phyloP scores from a whole-genome alignment of 257 asterid genomes.

The Echites panduratus region DNA sequence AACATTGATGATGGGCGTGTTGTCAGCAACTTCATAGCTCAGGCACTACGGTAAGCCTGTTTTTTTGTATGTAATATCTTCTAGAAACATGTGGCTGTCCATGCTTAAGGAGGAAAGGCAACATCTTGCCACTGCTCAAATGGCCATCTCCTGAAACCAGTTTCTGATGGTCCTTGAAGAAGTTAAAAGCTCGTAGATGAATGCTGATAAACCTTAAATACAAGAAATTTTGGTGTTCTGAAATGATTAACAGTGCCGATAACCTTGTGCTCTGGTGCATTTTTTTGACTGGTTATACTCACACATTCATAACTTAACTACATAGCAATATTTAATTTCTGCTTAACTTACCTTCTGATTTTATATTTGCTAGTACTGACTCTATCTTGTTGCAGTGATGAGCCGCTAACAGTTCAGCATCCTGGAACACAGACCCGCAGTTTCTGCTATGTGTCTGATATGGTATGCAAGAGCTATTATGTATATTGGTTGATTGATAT shows the following conservation, averaged over 20 bases:
- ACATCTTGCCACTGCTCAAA: not conserved
- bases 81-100: not conserved
- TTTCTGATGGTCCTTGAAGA: not conserved
- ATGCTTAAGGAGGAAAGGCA: not conserved
- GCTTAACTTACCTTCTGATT: not conserved
- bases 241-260: not conserved
- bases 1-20: constrained; percentile 95
- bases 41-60: constrained; percentile 67
- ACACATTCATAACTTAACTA: not conserved
- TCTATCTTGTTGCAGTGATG: constrained; percentile 44
- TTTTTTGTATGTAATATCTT: not conserved
- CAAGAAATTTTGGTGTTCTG: not conserved
- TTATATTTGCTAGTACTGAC: not conserved
- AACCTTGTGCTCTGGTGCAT: not conserved
- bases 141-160: not conserved
- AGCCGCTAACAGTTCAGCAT: constrained; percentile 79
- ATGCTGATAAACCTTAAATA: not conserved
- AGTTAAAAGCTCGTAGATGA: not conserved
- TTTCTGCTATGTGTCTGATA: constrained; percentile 50
- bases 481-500: not conserved
- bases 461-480: constrained; percentile 22
- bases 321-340: not conserved
- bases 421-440: constrained; percentile 92
- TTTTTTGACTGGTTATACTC: not conserved
- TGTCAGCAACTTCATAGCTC: constrained; percentile 93